Base-by-base conservation (phyloP, 2,329 filamentous ascomycete genomes). In the Scedosporium apiospermum region DNA sequence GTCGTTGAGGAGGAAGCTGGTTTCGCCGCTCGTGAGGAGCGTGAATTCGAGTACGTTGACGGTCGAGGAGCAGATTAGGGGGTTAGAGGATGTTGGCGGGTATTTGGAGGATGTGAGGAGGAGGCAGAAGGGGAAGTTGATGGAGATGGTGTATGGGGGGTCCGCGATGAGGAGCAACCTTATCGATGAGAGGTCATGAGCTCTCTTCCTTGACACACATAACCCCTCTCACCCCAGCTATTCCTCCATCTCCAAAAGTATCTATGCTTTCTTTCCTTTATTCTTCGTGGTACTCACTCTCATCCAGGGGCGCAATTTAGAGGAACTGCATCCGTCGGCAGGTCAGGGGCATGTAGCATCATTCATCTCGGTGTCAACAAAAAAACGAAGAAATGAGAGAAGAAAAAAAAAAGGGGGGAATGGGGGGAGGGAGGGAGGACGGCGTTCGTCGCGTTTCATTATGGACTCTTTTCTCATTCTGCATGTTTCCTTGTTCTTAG, bases 21-120 rank as follows among this genome's bases (percentile, higher is more conserved):
- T 96, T 49, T 90, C 86, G 61, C 93, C 93, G 16, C 81, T 97
- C 3, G 89, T 97, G 21, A 80, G 90, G 55, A 85, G 87, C 62
- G 80, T 81, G 61, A 87, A 87, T 69, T 80, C 79, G 12, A 90
- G 86, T 65, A 89, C 86, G 27, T 78, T 93, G 18, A 87, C 87
- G 1, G 81, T 97, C 18, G 90, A 93, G 65, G 90, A 93, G 69
- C 93, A 98, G 78, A 91, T 98, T 67, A 80, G 81, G 55, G 92
- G 93, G 4, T 75, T 98, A 21, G 88, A 91, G 68, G 88, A 89
- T 26, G 93, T 91, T 3, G 90, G 92, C 68, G 82, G 82, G 12
- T 90, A 96, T 71, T 80, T 98, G 9, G 88, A 88, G 65, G 84
- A 81, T 7, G 86, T 96, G 44, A 79, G 93, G 49, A 84, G 90